Conservation (phyloP, 2,329 filamentous ascomycete genomes). For the Botryotinia calthae region DNA sequence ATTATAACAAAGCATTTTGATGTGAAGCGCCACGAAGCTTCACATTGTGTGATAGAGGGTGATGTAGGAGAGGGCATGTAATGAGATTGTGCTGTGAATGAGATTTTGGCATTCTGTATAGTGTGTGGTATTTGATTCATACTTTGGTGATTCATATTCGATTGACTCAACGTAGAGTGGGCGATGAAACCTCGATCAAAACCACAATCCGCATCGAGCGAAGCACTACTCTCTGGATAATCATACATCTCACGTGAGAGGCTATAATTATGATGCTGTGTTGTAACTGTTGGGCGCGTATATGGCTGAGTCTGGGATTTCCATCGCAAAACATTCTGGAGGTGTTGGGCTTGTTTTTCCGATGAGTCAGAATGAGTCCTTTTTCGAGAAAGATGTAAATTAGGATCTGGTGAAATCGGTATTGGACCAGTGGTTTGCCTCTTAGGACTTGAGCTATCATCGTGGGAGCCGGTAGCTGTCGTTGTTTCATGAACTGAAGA, state of each 20-base stretch:
- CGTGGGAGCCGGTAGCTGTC: not conserved
- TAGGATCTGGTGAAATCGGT: not conserved
- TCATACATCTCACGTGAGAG: not conserved
- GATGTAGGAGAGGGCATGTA: not conserved
- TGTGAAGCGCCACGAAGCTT: conserved; percentile 1
- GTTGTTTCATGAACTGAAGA: conserved; percentile 7
- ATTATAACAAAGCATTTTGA: conserved; percentile 9
- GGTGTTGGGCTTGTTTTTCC: not conserved
- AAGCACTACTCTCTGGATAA: not conserved
- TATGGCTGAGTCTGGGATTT: not conserved
- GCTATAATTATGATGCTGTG: not conserved
- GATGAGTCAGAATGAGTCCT: not conserved
- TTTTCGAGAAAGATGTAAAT: not conserved
- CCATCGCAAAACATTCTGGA: not conserved
- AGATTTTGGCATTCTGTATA: not conserved
- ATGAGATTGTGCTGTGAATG: not conserved
- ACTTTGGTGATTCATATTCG: not conserved
- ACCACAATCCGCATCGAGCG: not conserved
- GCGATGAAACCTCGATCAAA: not conserved
- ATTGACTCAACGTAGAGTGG: not conserved
- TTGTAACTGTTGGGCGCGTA: not conserved
- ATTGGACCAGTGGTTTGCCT: not conserved
- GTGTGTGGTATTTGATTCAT: not conserved
- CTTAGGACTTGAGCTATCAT: not conserved
- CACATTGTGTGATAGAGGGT: not conserved